Evolutionary conservation across 2,329 filamentous ascomycete genomes (phyloP).

Genomic region (Scedosporium apiospermum): DNA sequence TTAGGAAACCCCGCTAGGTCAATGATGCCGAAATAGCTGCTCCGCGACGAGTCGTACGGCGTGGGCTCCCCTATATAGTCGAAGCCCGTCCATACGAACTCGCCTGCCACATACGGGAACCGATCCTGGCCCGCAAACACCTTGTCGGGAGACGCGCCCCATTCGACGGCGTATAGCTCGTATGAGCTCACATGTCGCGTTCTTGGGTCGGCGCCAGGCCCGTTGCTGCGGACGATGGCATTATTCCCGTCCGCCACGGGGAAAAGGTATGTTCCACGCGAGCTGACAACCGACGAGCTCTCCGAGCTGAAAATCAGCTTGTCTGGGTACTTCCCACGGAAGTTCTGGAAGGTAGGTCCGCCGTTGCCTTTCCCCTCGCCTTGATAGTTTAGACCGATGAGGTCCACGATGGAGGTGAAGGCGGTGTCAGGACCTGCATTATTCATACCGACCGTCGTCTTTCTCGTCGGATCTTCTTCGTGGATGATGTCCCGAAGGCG

Average conservation of each 20-base stretch:
- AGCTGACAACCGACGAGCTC: constrained; percentile 34
- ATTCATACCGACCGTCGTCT: constrained; percentile 36
- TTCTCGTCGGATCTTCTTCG: constrained; percentile 38
- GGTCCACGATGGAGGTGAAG: constrained; percentile 31
- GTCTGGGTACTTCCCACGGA: constrained; percentile 32
- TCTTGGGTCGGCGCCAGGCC: constrained; percentile 1
- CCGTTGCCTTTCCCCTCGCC: constrained; percentile 34
- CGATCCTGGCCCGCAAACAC: constrained; percentile 39
- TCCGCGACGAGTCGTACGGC: constrained; percentile 36
- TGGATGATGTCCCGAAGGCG: constrained; percentile 30
- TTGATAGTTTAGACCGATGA: constrained; percentile 45
- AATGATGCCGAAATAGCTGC: constrained; percentile 46
- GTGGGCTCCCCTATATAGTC: constrained; percentile 42
- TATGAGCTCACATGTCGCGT: constrained; percentile 34
- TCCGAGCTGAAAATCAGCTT: constrained; percentile 37
- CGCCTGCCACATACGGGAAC: constrained; percentile 40
- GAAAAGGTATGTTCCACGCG: constrained; percentile 42
- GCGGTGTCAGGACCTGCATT: constrained; percentile 26
- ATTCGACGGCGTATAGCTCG: constrained; percentile 37
- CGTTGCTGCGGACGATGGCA: constrained; percentile 27
- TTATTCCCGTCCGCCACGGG: constrained; percentile 31
- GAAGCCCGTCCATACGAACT: constrained; percentile 42
- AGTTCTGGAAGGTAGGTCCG: constrained; percentile 26
- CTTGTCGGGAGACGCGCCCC: constrained; percentile 41
- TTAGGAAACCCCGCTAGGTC: constrained; percentile 49